Evolutionary conservation across 2,329 filamentous ascomycete species (phyloP), one percentile per base, ranked within the genome.

Genomic region (Capronia americana): DNA sequence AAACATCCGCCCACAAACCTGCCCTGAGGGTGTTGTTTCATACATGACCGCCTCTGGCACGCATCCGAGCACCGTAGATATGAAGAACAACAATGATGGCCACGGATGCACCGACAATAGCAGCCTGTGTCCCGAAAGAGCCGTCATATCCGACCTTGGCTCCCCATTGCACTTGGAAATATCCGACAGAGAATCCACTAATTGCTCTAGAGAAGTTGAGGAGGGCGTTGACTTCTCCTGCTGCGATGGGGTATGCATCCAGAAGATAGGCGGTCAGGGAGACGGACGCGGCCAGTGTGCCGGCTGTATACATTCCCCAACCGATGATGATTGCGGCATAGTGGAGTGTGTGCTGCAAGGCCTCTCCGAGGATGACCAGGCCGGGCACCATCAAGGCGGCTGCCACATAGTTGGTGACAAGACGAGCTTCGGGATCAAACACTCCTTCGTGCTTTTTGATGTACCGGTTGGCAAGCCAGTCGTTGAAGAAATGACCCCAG

Each of bases 341-440:
- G 71, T 85, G 83, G 76, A 81, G 86, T 2, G 73, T 73, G 8
- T 78, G 73, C 63, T 83, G 74, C 1, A 88, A 78, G 1, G 80
- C 77, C 69, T 85, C 83, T 1, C 85, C 85, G 3, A 88, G 75
- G 0, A 86, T 71, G 3, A 85, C 77, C 1, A 87, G 75, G 0
- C 84, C 84, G 0, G 79, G 69, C 1, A 83, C 68, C 75, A 86
- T 83, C 70, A 86, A 79, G 0, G 81, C 78, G 4, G 81, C 76
- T 0, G 80, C 76, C 20, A 85, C 63, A 69, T 80, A 83, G 61
- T 82, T 79, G 28, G 81, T 80, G 7, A 76, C 73, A 7, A 88
- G 79, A 4, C 85, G 82, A 3, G 79, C 82, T 75, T 88, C 85
- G 44, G 86, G 84, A 68, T 86, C 83, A 57, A 88, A 84, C 54